Conservation (phyloP, 1,284 basidiomycete species). For the Austropuccinia psidii region DNA sequence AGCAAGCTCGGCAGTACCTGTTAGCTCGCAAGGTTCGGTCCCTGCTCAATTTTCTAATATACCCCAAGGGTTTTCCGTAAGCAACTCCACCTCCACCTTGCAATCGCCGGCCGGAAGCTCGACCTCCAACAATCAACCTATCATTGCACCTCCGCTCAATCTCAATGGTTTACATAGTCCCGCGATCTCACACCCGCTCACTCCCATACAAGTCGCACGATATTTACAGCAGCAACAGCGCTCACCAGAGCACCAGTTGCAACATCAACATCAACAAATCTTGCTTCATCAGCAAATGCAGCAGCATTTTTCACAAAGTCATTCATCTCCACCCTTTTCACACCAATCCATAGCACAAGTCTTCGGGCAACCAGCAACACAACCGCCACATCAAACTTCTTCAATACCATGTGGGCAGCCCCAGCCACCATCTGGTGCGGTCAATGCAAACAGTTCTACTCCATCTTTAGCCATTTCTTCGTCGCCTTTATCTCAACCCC, state of each 20-base stretch:
- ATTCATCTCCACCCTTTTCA: constrained; percentile 2
- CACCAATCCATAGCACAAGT: constrained; percentile 5
- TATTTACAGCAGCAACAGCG: constrained; percentile 29
- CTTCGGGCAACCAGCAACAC: constrained; percentile 1
- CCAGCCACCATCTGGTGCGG: neutral
- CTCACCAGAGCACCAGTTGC: constrained; percentile 12
- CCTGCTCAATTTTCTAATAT: constrained; percentile 16
- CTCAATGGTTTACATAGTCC: constrained; percentile 7
- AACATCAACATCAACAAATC: constrained; percentile 22
- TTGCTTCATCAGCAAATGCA: neutral
- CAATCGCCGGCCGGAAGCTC: constrained; percentile 10
- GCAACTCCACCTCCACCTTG: constrained; percentile 6
- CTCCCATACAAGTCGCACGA: constrained; percentile 25
- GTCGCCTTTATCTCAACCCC: constrained; percentile 4
- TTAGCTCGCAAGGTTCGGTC: neutral
- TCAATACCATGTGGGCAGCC: constrained; percentile 2
- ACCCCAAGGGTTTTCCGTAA: constrained; percentile 5
- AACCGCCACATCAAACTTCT: neutral
- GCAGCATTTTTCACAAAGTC: constrained; percentile 24
- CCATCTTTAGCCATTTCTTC: constrained; percentile 14
- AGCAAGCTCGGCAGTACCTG: neutral
- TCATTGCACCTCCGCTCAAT: neutral
- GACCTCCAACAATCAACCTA: neutral
- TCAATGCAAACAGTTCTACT: constrained; percentile 5
- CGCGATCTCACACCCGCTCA: constrained; percentile 1